phyloP scores from a whole-genome alignment of 192 early-diverging fungal genomes.

The Linnemannia exigua region DNA sequence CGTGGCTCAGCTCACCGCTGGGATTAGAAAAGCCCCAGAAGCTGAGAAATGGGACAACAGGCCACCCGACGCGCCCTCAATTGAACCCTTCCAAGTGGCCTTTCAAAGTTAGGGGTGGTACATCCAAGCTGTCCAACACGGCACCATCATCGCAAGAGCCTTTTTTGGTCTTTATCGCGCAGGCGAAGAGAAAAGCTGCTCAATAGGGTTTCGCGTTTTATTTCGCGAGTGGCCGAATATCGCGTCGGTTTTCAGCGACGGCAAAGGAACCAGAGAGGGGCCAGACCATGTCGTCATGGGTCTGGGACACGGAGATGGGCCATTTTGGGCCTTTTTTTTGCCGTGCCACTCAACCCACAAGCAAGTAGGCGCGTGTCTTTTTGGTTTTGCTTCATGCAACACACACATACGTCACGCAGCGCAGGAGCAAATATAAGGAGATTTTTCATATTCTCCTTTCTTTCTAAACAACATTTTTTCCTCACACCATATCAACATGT shows the following conservation, averaged over 20 bases:
- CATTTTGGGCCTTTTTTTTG: slow-evolving; percentile 7
- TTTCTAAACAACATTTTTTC: slow-evolving; percentile 4
- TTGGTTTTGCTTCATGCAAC: neutral
- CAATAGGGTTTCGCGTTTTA: too few relatives aligned
- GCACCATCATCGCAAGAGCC: too few relatives aligned
- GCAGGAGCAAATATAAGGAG: neutral
- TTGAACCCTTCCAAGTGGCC: too few relatives aligned
- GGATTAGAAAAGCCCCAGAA: neutral
- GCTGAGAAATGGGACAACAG: too few relatives aligned
- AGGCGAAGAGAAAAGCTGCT: too few relatives aligned
- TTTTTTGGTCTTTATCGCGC: too few relatives aligned
- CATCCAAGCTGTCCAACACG: too few relatives aligned
- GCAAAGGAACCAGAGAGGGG: neutral
- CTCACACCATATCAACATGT: slow-evolving; percentile 32
- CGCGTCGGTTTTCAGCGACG: too few relatives aligned
- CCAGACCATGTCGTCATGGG: neutral
- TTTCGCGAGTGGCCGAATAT: too few relatives aligned
- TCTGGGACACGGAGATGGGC: neutral
- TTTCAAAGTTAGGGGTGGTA: too few relatives aligned
- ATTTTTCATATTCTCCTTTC: neutral
- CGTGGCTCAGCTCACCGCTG: neutral
- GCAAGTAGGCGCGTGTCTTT: neutral
- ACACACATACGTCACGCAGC: neutral
- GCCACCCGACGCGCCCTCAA: too few relatives aligned
- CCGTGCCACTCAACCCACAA: neutral